These are phyloP conservation scores for Colletotrichum eremochloae DNA, from an alignment of 2,329 filamentous ascomycete species.

Conservation along the genomic window DNA sequence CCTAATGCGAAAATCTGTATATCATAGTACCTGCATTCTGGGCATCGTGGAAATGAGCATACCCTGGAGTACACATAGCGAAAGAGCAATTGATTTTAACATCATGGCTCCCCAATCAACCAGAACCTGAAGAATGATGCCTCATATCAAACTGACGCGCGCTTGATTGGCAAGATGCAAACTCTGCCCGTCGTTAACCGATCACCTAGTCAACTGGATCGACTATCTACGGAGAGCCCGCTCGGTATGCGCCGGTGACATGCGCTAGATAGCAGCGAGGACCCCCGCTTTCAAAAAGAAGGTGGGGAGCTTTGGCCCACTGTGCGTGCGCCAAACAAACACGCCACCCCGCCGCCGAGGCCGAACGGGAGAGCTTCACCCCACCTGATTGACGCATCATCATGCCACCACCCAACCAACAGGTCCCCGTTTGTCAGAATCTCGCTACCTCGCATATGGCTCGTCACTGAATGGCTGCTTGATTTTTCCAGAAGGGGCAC, in stretches of 20 bases:
- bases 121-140: not conserved
- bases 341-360: constrained; percentile 17
- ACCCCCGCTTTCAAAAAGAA: not conserved
- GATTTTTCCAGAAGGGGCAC: constrained; percentile 17
- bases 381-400: constrained; percentile 41
- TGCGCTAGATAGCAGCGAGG: not conserved
- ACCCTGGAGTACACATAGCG: not conserved
- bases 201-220: not conserved
- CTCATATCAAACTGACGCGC: not conserved
- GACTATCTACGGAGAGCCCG: not conserved
- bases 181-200: not conserved
- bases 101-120: not conserved
- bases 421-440: constrained; percentile 42
- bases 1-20: constrained; percentile 21
- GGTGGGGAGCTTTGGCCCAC: constrained; percentile 13
- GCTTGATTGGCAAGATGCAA: not conserved
- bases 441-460: constrained; percentile 32
- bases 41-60: constrained; percentile 13
- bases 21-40: constrained; percentile 2
- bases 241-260: constrained; percentile 16
- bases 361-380: constrained; percentile 39
- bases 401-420: constrained; percentile 43
- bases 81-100: constrained; percentile 3
- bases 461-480: constrained; percentile 37
- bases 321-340: not conserved